A percentile compares a stretch with the other conserved stretches of the same genome.
Evolutionary conservation across 257 asterid genomes (phyloP).

Genomic region (Solanum pinnatisectum): DNA sequence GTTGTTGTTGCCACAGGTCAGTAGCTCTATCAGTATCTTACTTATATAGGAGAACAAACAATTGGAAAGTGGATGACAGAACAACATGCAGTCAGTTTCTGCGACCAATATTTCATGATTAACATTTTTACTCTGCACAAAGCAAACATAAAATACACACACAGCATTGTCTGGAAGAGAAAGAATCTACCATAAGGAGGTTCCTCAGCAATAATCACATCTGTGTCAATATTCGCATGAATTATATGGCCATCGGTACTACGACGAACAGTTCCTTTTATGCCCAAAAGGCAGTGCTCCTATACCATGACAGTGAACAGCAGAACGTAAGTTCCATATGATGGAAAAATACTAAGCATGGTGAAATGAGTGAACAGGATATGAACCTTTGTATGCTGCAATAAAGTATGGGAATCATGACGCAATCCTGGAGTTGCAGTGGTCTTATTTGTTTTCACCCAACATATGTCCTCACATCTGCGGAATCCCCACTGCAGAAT

Average conservation of each 20-base stretch:
- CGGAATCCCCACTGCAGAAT: conserved; percentile 93
- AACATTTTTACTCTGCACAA: neutral
- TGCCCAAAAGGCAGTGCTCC: conserved; percentile 59
- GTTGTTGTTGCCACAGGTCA: neutral
- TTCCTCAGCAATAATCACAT: conserved; percentile 97
- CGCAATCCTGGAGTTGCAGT: conserved; percentile 95
- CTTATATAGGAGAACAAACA: neutral
- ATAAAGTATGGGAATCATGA: conserved; percentile 92
- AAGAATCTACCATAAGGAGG: conserved; percentile 77
- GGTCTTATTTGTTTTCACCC: conserved; percentile 96
- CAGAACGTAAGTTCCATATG: neutral
- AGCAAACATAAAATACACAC: neutral
- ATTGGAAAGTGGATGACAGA: neutral
- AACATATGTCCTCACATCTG: conserved; percentile 99
- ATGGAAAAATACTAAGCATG: neutral
- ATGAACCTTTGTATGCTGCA: conserved; percentile 89
- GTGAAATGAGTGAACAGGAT: neutral
- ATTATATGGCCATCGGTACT: conserved; percentile 97
- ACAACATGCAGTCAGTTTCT: neutral
- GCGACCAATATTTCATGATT: neutral
- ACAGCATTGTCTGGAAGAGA: neutral
- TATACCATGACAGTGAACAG: neutral
- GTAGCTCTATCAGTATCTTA: neutral
- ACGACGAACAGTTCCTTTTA: conserved; percentile 97
- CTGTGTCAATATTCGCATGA: conserved; percentile 99